Evolutionary conservation across 768 basidiomycete genomes (phyloP).

Genomic region (Lentinula edodes): DNA sequence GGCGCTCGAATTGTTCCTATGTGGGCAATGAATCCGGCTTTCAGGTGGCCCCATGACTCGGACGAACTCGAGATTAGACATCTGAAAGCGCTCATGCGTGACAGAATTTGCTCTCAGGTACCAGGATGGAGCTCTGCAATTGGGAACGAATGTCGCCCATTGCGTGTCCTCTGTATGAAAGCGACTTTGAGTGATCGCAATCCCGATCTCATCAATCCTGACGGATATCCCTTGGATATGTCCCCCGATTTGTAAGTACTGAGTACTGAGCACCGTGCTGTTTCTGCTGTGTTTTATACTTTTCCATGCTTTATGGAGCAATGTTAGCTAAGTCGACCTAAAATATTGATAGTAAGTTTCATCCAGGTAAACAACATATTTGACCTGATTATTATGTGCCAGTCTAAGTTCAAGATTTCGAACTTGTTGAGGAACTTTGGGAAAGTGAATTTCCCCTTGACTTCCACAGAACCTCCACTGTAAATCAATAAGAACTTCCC

Average conservation of each 20-base stretch:
- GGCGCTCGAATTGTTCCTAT: slow-evolving; percentile 5
- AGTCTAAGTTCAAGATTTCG: too few species aligned
- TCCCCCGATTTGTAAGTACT: not conserved
- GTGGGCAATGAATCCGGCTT: slow-evolving; percentile 6
- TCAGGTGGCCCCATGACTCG: slow-evolving; percentile 2
- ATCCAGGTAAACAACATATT: too few species aligned
- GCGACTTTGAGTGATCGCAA: slow-evolving; percentile 2
- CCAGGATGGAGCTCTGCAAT: slow-evolving; percentile 1
- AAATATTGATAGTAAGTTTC: too few species aligned
- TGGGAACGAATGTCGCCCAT: not conserved
- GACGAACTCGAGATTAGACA: slow-evolving; percentile 1
- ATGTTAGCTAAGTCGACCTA: too few species aligned
- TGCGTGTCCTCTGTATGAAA: not conserved
- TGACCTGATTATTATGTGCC: too few species aligned
- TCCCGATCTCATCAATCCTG: not conserved
- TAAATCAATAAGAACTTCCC: too few species aligned
- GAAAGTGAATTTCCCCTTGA: too few species aligned
- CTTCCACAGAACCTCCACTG: too few species aligned
- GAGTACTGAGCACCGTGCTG: too few species aligned
- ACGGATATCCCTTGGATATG: not conserved
- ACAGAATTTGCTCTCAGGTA: not conserved
- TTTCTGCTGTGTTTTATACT: too few species aligned
- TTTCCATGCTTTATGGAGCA: too few species aligned
- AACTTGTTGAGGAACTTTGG: too few species aligned
- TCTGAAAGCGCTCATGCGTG: not conserved